Conservation (phyloP, 202 grass and related monocot species). For the Setaria italica region DNA sequence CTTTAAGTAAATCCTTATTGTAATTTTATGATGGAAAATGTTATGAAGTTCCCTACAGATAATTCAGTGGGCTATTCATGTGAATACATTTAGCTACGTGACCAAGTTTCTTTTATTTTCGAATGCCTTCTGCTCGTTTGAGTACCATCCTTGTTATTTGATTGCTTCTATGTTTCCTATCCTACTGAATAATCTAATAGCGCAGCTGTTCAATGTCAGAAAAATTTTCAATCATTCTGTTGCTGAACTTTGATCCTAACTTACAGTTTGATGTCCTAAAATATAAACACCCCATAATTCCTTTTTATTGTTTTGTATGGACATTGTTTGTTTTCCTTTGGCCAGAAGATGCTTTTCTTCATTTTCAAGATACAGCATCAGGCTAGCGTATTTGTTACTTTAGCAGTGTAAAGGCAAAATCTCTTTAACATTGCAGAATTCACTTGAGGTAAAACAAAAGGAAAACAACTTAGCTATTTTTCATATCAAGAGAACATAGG, state of each 20-base stretch:
- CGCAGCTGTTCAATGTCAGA: not conserved
- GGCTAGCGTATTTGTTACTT: conserved; percentile 9
- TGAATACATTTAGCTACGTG: not conserved
- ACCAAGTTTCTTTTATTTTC: not conserved
- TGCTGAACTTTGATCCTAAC: conserved; percentile 30
- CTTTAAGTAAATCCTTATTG: not conserved
- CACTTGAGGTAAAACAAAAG: not conserved
- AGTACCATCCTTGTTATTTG: not conserved
- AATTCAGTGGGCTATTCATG: not conserved
- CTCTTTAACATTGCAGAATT: not conserved
- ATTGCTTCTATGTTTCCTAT: not conserved
- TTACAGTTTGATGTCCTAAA: not conserved
- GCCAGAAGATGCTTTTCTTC: not conserved
- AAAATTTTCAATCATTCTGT: not conserved
- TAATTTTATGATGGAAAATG: conserved; percentile 10
- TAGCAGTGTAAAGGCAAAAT: not conserved
- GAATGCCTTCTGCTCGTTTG: not conserved
- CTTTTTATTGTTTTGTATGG: not conserved
- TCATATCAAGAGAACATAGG: not conserved
- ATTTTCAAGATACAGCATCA: not conserved
- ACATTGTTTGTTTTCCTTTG: not conserved
- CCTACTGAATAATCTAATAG: not conserved
- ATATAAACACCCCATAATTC: not conserved
- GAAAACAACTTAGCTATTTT: not conserved
- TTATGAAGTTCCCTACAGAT: conserved; percentile 1